Percentiles rank a stretch among this genome's conserved stretches.
Evolutionary conservation across 2,329 filamentous ascomycete species (phyloP).

Genomic region (Zymoseptoria passerinii): DNA sequence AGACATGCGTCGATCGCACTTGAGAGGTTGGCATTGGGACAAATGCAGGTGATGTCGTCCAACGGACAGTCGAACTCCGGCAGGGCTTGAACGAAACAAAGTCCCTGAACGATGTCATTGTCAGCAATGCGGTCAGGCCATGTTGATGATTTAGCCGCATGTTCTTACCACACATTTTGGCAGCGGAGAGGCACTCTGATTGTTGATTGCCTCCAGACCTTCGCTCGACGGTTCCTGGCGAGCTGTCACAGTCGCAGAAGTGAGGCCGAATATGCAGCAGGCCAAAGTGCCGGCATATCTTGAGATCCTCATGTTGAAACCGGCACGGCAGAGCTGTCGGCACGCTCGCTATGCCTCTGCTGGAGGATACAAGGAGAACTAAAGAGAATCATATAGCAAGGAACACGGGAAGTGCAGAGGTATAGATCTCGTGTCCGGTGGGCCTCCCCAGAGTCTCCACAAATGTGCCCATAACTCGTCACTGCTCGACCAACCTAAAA

Average conservation of each 20-base stretch:
- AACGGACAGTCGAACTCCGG: slow-evolving; percentile 12
- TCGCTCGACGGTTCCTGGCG: not conserved
- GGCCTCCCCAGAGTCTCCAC: not conserved
- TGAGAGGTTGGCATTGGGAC: slow-evolving; percentile 14
- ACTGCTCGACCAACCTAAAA: not conserved
- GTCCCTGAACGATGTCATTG: slow-evolving; percentile 2
- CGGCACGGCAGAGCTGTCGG: not conserved
- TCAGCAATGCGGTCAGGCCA: not conserved
- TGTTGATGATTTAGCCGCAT: slow-evolving; percentile 4
- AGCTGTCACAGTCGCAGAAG: not conserved
- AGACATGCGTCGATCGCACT: slow-evolving; percentile 12
- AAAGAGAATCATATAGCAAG: not conserved
- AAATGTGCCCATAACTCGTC: not conserved
- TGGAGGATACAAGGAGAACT: not conserved
- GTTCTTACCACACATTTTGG: slow-evolving; percentile 8
- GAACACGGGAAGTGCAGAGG: not conserved
- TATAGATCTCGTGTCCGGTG: not conserved
- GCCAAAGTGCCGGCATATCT: not conserved
- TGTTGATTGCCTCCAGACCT: not conserved
- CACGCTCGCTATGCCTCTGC: not conserved
- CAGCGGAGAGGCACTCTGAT: not conserved
- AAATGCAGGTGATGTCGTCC: slow-evolving; percentile 9
- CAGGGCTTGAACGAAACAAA: slow-evolving; percentile 13
- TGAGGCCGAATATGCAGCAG: not conserved
- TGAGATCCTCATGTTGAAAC: not conserved